phyloP scores from a whole-genome alignment of 345 rosid species.

The Moringa oleifera region DNA sequence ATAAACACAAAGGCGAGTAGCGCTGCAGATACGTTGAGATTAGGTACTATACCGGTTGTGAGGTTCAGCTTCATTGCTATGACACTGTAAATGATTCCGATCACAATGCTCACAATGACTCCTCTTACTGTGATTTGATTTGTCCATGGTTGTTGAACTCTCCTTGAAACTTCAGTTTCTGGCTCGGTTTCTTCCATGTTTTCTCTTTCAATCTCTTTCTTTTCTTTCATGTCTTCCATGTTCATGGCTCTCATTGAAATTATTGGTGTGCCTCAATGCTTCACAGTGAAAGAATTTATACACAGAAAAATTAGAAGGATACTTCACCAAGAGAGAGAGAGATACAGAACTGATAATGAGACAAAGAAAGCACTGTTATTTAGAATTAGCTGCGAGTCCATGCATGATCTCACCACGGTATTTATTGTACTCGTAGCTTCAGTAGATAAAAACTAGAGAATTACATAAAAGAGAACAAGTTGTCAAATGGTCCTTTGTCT shows the following conservation, averaged over 20 bases:
- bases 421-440: too few relatives aligned
- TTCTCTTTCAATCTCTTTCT: constrained; percentile 28
- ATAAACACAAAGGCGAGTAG: constrained; percentile 72
- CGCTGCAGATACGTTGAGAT: constrained; percentile 87
- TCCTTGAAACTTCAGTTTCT: constrained; percentile 13
- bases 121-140: constrained; percentile 74
- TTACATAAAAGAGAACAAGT: too few relatives aligned
- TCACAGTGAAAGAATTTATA: too few relatives aligned
- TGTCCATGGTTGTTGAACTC: constrained; percentile 58
- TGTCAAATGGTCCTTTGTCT: too few relatives aligned
- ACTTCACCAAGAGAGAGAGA: too few relatives aligned
- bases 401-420: too few relatives aligned
- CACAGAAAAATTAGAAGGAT: too few relatives aligned
- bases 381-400: too few relatives aligned
- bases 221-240: constrained; percentile 27
- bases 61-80: constrained; percentile 86
- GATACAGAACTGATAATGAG: too few relatives aligned
- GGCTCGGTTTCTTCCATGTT: constrained; percentile 23
- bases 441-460: too few relatives aligned
- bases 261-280: too few relatives aligned
- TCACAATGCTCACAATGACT: constrained; percentile 58
- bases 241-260: constrained; percentile 9
- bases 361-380: too few relatives aligned
- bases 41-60: constrained; percentile 68
- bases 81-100: constrained; percentile 74